Evolutionary conservation across 1,284 basidiomycete species (phyloP), one percentile per base, ranked within the genome.

Genomic region (Erythrobasidium hasegawianum): DNA sequence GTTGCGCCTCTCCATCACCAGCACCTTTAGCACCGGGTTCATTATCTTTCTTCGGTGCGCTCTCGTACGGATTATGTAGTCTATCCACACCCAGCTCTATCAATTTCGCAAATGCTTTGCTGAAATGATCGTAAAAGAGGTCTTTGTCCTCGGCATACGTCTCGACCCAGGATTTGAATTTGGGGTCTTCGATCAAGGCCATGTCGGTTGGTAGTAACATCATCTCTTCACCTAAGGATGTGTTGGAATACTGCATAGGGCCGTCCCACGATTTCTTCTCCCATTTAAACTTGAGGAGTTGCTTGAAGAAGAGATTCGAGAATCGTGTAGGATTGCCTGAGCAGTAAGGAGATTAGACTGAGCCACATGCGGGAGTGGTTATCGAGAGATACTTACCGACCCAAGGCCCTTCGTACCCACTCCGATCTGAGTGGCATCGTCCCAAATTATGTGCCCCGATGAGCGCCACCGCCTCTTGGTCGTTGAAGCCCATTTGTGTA

Each of bases 131-230:
- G 74, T 81, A 83, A 78, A 83, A 83, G 5, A 79, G 74, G 50
- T 81, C 79, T 69, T 80, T 77, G 75, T 83, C 81, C 50, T 80
- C 80, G 4, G 82, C 81, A 69, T 79, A 79, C 64, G 77, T 77
- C 62, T 79, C 77, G 8, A 81, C 80, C 75, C 76, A 80, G 24
- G 72, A 61, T 27, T 73, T 72, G 75, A 81, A 79, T 62, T 75
- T 68, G 14, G 72, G 58, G 68, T 80, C 79, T 67, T 78, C 74
- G 41, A 79, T 74, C 29, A 80, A 73, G 3, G 78, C 78, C 71
- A 79, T 78, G 75, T 80, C 78, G 27, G 79, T 80, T n/a, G 81
- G 81, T 3, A 83, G 77, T 80, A 83, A 82, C 82, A 83, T 83
- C 38, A 83, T 75, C 56, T 80, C 78, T 64, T 78, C 77, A 22